These are phyloP conservation scores for Heliosperma pusillum DNA, from an alignment of 148 eudicot species.

Conservation along the genomic window DNA sequence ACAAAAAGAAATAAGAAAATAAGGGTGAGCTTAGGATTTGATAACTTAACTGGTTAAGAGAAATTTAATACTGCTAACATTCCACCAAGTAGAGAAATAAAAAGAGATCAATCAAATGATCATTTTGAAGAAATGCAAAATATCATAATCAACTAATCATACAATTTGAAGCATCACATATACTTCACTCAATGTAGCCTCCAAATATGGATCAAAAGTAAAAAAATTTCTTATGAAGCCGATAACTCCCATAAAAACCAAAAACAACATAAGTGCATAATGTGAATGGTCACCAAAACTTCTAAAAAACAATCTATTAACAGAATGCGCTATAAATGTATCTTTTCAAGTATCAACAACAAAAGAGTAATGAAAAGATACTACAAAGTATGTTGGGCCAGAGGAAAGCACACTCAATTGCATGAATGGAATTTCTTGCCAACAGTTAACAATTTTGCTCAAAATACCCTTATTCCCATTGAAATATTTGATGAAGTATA, in stretches of 20 bases:
- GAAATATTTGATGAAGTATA: neutral
- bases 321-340: neutral
- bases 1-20: constrained; percentile 2
- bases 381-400: no score
- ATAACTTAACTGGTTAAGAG: neutral
- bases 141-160: neutral
- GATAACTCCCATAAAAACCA: neutral
- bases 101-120: neutral
- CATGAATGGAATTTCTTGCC: no score
- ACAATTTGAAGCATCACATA: neutral
- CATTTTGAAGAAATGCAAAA: neutral
- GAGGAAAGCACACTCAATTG: no score
- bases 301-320: neutral
- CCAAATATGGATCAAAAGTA: neutral
- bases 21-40: no score
- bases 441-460: no score
- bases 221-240: neutral
- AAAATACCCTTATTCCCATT: no score
- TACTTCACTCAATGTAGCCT: neutral
- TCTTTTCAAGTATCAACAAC: no score
- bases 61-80: neutral
- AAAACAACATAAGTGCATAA: neutral
- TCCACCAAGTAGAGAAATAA: neutral
- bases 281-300: neutral
- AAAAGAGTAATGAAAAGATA: no score